phyloP scores from a whole-genome alignment of 164 flowering plant genomes.

The Paratinospora sagittata region DNA sequence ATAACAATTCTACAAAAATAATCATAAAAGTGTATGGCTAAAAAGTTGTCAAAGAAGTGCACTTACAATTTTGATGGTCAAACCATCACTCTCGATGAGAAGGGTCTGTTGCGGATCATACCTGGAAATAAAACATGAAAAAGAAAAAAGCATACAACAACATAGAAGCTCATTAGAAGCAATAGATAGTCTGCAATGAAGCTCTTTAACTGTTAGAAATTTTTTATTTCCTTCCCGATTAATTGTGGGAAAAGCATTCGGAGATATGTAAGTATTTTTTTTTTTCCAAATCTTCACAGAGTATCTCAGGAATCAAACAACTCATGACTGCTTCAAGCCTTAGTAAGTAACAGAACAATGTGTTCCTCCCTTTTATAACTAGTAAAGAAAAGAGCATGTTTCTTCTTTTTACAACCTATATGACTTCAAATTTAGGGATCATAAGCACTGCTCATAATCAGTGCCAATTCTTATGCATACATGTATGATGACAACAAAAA shows the following conservation, averaged over 20 bases:
- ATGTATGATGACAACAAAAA: slow-evolving; percentile 1
- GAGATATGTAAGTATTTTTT: background rate
- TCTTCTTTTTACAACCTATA: slow-evolving; percentile 9
- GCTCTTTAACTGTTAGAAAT: too few species aligned
- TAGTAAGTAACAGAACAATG: background rate
- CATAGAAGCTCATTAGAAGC: too few species aligned
- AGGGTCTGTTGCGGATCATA: background rate
- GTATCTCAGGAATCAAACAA: background rate
- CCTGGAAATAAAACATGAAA: background rate
- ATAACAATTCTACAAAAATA: background rate
- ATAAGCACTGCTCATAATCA: background rate
- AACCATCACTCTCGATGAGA: background rate
- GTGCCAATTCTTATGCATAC: background rate
- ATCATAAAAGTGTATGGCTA: background rate
- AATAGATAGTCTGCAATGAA: too few species aligned
- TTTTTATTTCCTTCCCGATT: background rate
- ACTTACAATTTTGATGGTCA: background rate
- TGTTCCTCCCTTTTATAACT: background rate
- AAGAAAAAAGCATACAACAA: background rate
- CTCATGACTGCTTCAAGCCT: background rate
- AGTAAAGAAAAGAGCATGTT: background rate
- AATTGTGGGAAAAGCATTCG: background rate
- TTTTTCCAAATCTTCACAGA: background rate
- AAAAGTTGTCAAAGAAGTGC: background rate
- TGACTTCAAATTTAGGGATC: background rate